Evolutionary conservation across 1,139 yeast genomes (phyloP).

Genomic region (Kodamaea plutei): DNA sequence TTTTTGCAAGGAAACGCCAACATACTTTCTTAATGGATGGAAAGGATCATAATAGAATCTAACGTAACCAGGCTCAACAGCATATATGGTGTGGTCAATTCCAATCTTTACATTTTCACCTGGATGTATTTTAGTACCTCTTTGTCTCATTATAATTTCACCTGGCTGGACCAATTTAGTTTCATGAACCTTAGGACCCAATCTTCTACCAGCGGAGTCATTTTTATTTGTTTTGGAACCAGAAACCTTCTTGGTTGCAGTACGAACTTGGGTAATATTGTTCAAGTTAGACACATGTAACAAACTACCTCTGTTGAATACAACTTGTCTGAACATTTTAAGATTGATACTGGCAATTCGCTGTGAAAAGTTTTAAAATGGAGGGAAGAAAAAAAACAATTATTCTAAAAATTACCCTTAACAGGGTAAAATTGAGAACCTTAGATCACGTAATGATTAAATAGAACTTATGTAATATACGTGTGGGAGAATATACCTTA

Average conservation of each 20-base stretch:
- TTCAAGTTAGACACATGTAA: constrained; percentile 5
- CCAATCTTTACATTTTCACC: constrained; percentile 93
- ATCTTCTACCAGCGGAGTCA: constrained; percentile 92
- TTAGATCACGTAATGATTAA: too few species aligned
- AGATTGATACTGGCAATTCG: too few species aligned
- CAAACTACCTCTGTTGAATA: constrained; percentile 3
- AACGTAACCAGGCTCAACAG: constrained; percentile 89
- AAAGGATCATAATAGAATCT: constrained; percentile 93
- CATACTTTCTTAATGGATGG: constrained; percentile 88
- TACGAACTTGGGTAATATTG: constrained; percentile 56
- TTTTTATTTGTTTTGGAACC: constrained; percentile 91
- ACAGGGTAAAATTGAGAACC: too few species aligned
- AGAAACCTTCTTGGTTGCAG: constrained; percentile 90
- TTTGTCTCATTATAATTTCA: constrained; percentile 88
- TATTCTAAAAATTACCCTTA: constrained; percentile 1
- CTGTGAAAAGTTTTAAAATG: constrained; percentile 8
- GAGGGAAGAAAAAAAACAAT: constrained; percentile 2
- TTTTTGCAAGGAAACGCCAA: constrained; percentile 75
- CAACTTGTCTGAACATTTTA: constrained; percentile 6
- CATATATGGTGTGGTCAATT: constrained; percentile 88
- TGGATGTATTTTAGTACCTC: constrained; percentile 96
- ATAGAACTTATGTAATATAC: too few species aligned
- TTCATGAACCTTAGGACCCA: constrained; percentile 87
- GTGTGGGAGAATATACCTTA: too few species aligned
- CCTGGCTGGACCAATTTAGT: constrained; percentile 67